Base-by-base conservation (phyloP, 169 alveolate species). In the Theileria parva region DNA sequence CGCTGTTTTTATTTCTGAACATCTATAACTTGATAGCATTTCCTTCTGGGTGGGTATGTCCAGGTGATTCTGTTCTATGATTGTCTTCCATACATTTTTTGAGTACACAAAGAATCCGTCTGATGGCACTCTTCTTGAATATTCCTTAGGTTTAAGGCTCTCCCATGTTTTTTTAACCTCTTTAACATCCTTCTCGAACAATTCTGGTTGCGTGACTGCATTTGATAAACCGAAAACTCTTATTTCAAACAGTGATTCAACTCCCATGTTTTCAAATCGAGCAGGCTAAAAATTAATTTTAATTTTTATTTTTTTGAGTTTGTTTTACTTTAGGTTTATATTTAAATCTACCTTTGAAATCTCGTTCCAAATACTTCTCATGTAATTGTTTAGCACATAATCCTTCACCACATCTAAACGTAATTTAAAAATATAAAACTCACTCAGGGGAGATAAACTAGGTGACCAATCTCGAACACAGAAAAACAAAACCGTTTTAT, bases 1-100 rank as follows among this genome's bases (percentile, higher is more conserved):
- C 66, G 74, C 72, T 71, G 67, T 77, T 80, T 93, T 93, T 51
- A 93, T 87, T 70, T 93, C 96, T 34, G 92, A 92, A 70, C 96
- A 93, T 32, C 96, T 70, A 79, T 86, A 90, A 28, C 87, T 92
- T 39, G 96, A 92, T 50, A 93, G 86, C 96, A 93, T 93, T 71
- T 93, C 96, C 76, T 92, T 88, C 80, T 92, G 96, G 2, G 93
- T 79, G 21, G 96, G 96, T 44, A 93, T 93, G 70, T 93, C 95
- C 83, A 93, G 69, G 51, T 93, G 96, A n/a, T 87, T 80, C 86
- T 92, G 95, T 74, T 93, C 88, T 85, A 83, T 89, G 6, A 93
- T 93, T 21, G 95, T 92, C 39, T 90, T 87, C 93, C 92, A 79
- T 25, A 91, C 78, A 67, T 77, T 86, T 74, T 74, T 57, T 30